Percentiles rank a stretch among this genome's conserved stretches.
Evolutionary conservation across 768 basidiomycete genomes (phyloP).

Genomic region (Pleurotus giganteus): DNA sequence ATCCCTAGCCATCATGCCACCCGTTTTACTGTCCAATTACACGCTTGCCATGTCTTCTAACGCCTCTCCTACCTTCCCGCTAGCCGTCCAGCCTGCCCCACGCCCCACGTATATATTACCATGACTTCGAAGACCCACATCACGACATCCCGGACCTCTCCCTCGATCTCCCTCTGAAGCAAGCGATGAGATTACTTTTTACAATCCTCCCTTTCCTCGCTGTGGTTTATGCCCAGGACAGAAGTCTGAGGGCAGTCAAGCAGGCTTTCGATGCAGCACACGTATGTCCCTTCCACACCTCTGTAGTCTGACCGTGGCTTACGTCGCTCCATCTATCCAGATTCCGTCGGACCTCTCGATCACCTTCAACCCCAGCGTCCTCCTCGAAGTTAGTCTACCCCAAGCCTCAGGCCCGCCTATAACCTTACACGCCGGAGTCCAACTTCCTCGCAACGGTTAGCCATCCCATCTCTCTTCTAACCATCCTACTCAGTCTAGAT

Average conservation of each 20-base stretch:
- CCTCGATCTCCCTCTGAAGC: background rate
- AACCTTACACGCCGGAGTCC: slow-evolving; percentile 32
- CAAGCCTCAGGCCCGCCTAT: slow-evolving; percentile 25
- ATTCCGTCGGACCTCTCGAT: slow-evolving; percentile 29
- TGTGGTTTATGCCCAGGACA: slow-evolving; percentile 25
- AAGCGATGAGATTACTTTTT: background rate
- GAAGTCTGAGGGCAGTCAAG: slow-evolving; percentile 25
- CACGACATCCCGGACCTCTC: too few species aligned
- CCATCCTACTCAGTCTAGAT: background rate
- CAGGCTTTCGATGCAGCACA: slow-evolving; percentile 26
- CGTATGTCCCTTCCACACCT: slow-evolving; percentile 15
- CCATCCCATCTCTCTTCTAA: background rate
- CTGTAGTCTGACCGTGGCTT: background rate
- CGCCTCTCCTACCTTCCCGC: too few species aligned
- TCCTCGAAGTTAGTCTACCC: slow-evolving; percentile 35
- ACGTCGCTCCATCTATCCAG: slow-evolving; percentile 16
- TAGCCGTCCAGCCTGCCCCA: too few species aligned
- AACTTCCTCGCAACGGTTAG: slow-evolving; percentile 32
- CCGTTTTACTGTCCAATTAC: too few species aligned
- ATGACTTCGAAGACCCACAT: too few species aligned
- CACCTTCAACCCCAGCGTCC: slow-evolving; percentile 30
- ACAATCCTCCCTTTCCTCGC: background rate
- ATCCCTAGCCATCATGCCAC: too few species aligned
- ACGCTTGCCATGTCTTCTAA: too few species aligned
- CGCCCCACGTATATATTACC: too few species aligned